Percentiles rank a stretch among this genome's conserved stretches.
Conservation (phyloP, 768 basidiomycete genomes). For the Lentinula detonsa region DNA sequence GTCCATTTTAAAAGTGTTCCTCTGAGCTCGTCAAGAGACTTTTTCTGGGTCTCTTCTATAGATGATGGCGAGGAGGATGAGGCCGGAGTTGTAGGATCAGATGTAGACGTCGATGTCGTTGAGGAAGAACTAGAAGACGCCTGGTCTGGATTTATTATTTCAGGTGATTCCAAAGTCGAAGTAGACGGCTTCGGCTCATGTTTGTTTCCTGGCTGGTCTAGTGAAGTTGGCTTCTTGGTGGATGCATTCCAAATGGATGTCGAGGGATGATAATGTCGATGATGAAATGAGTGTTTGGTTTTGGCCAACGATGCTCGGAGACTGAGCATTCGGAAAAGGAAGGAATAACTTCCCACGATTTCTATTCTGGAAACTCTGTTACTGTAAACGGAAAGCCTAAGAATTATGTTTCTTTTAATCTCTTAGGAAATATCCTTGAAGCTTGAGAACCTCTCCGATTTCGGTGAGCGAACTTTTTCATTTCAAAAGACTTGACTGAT, state of each 20-base stretch:
- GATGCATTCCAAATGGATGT: background rate
- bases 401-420: background rate
- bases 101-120: background rate
- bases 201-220: background rate
- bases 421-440: too few species aligned
- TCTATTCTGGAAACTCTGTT: background rate
- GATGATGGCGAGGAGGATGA: constrained; percentile 11
- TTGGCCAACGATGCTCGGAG: background rate
- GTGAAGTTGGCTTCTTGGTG: background rate
- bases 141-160: background rate
- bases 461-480: too few species aligned
- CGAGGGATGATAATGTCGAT: background rate
- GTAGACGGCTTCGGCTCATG: background rate
- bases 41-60: constrained; percentile 14
- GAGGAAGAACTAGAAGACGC: background rate
- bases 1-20: constrained; percentile 41
- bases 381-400: background rate
- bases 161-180: background rate
- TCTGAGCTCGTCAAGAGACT: constrained; percentile 27
- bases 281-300: background rate
- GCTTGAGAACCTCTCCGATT: too few species aligned
- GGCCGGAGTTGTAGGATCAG: background rate
- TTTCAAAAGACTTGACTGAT: too few species aligned
- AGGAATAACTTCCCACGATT: background rate
- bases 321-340: constrained; percentile 1